Evolutionary conservation across 768 basidiomycete genomes (phyloP).

Genomic region (Mycena alexandri): DNA sequence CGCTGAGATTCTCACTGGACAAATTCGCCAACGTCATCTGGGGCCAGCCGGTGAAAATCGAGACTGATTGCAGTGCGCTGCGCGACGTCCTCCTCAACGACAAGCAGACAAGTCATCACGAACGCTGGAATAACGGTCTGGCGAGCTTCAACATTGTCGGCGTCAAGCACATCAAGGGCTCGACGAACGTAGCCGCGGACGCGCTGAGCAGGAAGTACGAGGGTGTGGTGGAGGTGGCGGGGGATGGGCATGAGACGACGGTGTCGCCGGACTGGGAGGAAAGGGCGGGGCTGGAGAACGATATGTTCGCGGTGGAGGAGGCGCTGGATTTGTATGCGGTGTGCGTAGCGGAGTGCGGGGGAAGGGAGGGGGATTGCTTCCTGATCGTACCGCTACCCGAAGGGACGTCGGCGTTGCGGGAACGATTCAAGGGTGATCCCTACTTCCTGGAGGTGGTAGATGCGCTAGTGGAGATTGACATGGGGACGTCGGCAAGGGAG

Average conservation of each 20-base stretch:
- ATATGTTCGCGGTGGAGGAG: slow-evolving; percentile 12
- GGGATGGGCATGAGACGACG: slow-evolving; percentile 36
- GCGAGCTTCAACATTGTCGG: slow-evolving; percentile 36
- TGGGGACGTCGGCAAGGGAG: no score
- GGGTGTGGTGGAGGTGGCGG: slow-evolving; percentile 1
- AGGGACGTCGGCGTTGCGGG: slow-evolving; percentile 13
- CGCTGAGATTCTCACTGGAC: slow-evolving; percentile 26
- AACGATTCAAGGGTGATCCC: slow-evolving; percentile 28
- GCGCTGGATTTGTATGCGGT: no score
- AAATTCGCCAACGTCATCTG: slow-evolving; percentile 40
- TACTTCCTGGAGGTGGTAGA: slow-evolving; percentile 12
- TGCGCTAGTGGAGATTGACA: slow-evolving; percentile 1
- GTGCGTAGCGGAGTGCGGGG: no score
- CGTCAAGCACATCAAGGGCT: slow-evolving; percentile 39
- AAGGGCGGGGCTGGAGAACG: slow-evolving; percentile 25
- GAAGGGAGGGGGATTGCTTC: neutral
- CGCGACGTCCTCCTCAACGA: slow-evolving; percentile 40
- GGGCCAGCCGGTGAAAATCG: slow-evolving; percentile 41
- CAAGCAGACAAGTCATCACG: slow-evolving; percentile 37
- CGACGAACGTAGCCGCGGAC: slow-evolving; percentile 39
- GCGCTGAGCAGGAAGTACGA: slow-evolving; percentile 38
- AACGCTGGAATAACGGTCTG: slow-evolving; percentile 45
- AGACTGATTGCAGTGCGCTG: slow-evolving; percentile 37
- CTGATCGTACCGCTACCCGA: neutral
- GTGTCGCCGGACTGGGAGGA: slow-evolving; percentile 43